A percentile compares a stretch with the other conserved stretches of the same genome.
These are phyloP conservation scores for Trapa bicornis DNA, from an alignment of 345 rosid species.

Conservation along the genomic window DNA sequence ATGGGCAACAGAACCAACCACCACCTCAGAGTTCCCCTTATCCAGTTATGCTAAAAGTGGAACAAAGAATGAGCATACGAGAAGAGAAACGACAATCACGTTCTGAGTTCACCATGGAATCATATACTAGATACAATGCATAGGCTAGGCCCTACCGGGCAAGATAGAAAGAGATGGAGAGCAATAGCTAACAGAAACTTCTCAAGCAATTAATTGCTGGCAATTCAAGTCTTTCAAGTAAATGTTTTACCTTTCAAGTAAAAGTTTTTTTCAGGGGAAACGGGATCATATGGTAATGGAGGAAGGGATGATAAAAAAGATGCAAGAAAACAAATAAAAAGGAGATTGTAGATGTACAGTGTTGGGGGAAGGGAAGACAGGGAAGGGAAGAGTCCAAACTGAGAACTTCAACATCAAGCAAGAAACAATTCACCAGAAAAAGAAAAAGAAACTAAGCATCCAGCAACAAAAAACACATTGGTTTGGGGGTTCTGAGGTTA, in stretches of 20 bases:
- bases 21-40: slow-evolving; percentile 15
- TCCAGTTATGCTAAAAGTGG: slow-evolving; percentile 34
- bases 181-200: slow-evolving; percentile 9
- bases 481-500: background rate
- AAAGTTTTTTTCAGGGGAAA: too few species aligned
- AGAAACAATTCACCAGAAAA: slow-evolving; percentile 16
- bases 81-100: slow-evolving; percentile 22
- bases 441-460: background rate
- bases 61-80: slow-evolving; percentile 7
- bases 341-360: background rate
- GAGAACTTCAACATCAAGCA: slow-evolving; percentile 41
- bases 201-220: slow-evolving; percentile 12
- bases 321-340: too few species aligned
- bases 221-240: too few species aligned
- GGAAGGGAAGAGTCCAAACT: slow-evolving; percentile 29
- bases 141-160: slow-evolving; percentile 21
- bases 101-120: slow-evolving; percentile 14
- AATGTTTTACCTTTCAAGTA: too few species aligned
- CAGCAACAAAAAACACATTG: slow-evolving; percentile 1
- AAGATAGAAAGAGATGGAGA: background rate
- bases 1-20: background rate
- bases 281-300: too few species aligned
- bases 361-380: background rate
- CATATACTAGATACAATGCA: slow-evolving; percentile 25
- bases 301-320: too few species aligned